Evolutionary conservation across 2,329 filamentous ascomycete genomes (phyloP).

Genomic region (Sarocladium oryzae): DNA sequence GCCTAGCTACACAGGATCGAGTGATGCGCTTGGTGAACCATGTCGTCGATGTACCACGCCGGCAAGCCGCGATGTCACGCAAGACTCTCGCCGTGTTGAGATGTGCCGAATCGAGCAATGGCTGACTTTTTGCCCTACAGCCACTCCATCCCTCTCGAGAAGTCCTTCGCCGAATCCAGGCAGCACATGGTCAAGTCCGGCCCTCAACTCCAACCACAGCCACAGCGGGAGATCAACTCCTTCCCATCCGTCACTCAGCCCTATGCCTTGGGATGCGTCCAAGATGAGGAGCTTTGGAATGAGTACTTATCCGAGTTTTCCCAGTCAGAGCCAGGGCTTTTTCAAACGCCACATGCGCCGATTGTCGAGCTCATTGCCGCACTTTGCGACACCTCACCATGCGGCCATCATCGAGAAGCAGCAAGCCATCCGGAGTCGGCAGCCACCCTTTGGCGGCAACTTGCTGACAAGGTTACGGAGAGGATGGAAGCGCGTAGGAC

Average conservation of each 20-base stretch:
- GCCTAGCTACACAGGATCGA: not conserved
- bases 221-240: constrained; percentile 66
- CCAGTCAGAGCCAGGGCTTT: constrained; percentile 77
- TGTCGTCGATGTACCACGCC: not conserved
- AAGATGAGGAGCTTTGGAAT: constrained; percentile 70
- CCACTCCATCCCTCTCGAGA: constrained; percentile 67
- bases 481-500: constrained; percentile 46
- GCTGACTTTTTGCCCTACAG: constrained; percentile 30
- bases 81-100: not conserved
- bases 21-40: not conserved
- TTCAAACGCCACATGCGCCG: constrained; percentile 78
- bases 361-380: constrained; percentile 72
- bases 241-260: constrained; percentile 45
- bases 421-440: constrained; percentile 40
- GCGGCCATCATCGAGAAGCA: constrained; percentile 68
- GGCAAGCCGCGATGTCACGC: not conserved
- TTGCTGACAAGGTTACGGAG: constrained; percentile 40
- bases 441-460: constrained; percentile 17
- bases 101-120: constrained; percentile 5
- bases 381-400: constrained; percentile 47
- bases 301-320: constrained; percentile 71
- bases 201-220: constrained; percentile 61
- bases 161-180: constrained; percentile 79
- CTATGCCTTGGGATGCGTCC: constrained; percentile 75
- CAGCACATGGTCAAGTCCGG: constrained; percentile 84